Evolutionary conservation across 768 basidiomycete species (phyloP).

Genomic region (Leccinum obscurum): DNA sequence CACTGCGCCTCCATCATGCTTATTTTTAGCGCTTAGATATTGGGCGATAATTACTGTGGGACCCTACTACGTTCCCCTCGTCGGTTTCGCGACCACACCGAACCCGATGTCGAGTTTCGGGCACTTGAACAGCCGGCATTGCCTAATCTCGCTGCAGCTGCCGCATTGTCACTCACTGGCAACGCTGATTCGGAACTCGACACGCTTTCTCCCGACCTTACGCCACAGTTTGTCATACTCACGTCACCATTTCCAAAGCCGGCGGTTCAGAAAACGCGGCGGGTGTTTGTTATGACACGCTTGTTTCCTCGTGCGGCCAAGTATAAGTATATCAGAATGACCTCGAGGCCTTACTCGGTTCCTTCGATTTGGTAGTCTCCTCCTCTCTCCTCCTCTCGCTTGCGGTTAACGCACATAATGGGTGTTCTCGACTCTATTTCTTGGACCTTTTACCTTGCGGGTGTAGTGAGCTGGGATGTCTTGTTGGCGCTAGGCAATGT

Average conservation of each 20-base stretch:
- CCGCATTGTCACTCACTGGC: not conserved
- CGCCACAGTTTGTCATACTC: not conserved
- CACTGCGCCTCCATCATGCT: not conserved
- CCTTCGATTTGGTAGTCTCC: slow-evolving; percentile 11
- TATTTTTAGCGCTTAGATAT: not conserved
- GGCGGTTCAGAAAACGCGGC: not conserved
- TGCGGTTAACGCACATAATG: slow-evolving; percentile 10
- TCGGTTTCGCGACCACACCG: not conserved
- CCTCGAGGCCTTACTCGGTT: not conserved
- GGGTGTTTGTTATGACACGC: not conserved
- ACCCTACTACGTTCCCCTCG: not conserved
- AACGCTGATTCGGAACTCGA: not conserved
- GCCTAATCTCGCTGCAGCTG: not conserved
- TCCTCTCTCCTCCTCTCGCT: slow-evolving; percentile 18
- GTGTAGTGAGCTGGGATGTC: slow-evolving; percentile 23
- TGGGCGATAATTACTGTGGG: not conserved
- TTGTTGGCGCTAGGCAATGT: slow-evolving; percentile 22
- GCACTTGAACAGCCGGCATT: not conserved
- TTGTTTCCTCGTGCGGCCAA: not conserved
- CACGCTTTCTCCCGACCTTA: not conserved
- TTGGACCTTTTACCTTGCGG: slow-evolving; percentile 3
- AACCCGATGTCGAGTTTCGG: not conserved
- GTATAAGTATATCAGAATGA: slow-evolving; percentile 2
- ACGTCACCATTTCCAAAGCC: not conserved
- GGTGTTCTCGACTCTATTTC: slow-evolving; percentile 12